phyloP scores from a whole-genome alignment of 768 basidiomycete species.

The Mycena capillaripes region DNA sequence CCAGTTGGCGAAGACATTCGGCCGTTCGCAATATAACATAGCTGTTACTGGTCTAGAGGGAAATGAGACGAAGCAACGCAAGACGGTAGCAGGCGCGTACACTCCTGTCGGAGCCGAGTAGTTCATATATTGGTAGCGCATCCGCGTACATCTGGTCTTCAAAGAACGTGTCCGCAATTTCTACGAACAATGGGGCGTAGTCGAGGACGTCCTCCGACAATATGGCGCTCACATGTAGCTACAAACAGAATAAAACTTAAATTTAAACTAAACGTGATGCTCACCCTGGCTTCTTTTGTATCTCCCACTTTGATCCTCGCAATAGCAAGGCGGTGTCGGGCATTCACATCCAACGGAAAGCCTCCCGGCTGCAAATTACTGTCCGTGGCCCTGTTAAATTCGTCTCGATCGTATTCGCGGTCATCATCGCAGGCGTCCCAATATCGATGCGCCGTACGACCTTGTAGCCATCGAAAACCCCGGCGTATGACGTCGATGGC shows the following conservation, averaged over 20 bases:
- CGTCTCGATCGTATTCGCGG: conserved; percentile 80
- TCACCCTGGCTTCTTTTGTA: conserved; percentile 82
- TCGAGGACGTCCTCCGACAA: conserved; percentile 79
- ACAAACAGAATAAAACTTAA: conserved; percentile 38
- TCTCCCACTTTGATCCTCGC: conserved; percentile 87
- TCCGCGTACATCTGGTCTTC: conserved; percentile 82
- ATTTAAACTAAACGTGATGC: conserved; percentile 42
- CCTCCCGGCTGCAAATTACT: conserved; percentile 68
- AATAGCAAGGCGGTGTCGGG: conserved; percentile 86
- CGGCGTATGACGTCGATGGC: conserved; percentile 78
- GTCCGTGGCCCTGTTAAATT: conserved; percentile 45
- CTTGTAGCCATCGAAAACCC: conserved; percentile 93
- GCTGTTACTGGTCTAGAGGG: conserved; percentile 76
- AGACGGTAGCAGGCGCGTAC: conserved; percentile 52
- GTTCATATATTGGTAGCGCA: conserved; percentile 85
- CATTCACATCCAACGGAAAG: conserved; percentile 78
- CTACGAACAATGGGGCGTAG: conserved; percentile 83
- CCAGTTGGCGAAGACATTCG: conserved; percentile 83
- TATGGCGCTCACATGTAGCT: conserved; percentile 60
- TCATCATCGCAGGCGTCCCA: conserved; percentile 92
- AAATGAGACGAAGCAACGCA: background rate
- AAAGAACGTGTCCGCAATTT: conserved; percentile 89
- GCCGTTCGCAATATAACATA: conserved; percentile 84
- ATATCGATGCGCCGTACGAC: conserved; percentile 75
- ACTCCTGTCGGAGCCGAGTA: conserved; percentile 79